Evolutionary conservation across 2,329 filamentous ascomycete species (phyloP), one percentile per base, ranked within the genome.

Genomic region (Microsporum audouinii): DNA sequence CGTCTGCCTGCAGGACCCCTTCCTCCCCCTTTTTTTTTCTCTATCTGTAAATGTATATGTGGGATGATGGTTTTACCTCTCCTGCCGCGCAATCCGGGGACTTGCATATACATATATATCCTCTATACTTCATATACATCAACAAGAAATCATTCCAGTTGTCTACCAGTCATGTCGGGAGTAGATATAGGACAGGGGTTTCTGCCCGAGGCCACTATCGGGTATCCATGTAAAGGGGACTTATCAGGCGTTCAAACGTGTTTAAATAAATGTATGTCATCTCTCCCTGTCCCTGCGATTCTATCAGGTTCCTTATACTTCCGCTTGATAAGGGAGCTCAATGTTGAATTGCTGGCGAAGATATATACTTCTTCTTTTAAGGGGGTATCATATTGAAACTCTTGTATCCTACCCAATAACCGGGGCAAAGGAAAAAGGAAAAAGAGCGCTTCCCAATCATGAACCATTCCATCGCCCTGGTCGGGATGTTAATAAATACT

Each of bases 401-500:
- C 12, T 53, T 29, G 49, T 53, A 34, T 53, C 27, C 49, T n/a
- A 34, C 29, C 49, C 49, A 53, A 53, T 53, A 27, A 53, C 17
- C 29, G 49, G 49, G 27, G 31, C 4, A 53, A 53, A 53, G 49
- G 49, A 53, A 27, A 53, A 53, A 53, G 17, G 17, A 53, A 34
- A n/a, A 17, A 2, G 12, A 34, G 49, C 17, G 31, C 49, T 53
- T 53, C 49, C 49, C 49, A 53, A 53, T 53, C 49, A 53, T 53
- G 49, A 53, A 53, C 31, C 12, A n/a, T 53, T 53, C 49, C 49
- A 53, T 53, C 14, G 49, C n/a, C 49, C 31, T 34, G 49, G 49
- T 53, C 33, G 49, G 49, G 49, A 53, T 53, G 49, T 6, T 53
- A 53, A 53, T 53, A 53, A 53, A 53, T 53, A 27, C 49, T 53